Base-by-base conservation (phyloP, 768 basidiomycete species). In the Suillus subluteus region DNA sequence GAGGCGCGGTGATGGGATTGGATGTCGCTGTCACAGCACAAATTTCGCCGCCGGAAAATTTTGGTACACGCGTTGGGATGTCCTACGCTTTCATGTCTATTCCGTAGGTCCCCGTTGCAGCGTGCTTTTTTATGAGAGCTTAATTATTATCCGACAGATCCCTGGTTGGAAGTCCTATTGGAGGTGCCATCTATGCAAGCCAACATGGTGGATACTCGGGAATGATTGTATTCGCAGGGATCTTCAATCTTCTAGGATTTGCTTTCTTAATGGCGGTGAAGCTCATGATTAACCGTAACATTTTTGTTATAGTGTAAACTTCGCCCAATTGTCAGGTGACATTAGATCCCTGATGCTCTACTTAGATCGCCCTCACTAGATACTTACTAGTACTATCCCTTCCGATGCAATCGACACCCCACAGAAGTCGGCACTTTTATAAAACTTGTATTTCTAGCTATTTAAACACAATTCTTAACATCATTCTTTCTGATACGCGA, bases 31-130 rank as follows among this genome's bases (percentile, higher is more conserved):
- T 52, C n/a, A 58, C 54, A 52, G 48, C 63, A 12, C 56, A 64
- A 41, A 64, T 64, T 11, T 64, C 63, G 4, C 56, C 32, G 12
- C 50, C 54, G 6, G 63, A 64, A 30, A 48, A 64, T 35, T 61
- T 64, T 40, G 63, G 63, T 16, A 38, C 52, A 4, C 63, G 63
- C 12, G 52, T 64, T 35, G 63, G 63, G 35, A 64, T 64, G 63
- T 40, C 63, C 7, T 64, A 64, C 63, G 41, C 50, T 23, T 58
- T 64, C 7, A 32, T 58, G 52, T 64, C 63, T 18, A 15, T 64
- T 26, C 63, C 52, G 63, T 64, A 41, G 7, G 63, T 62, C 18
- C 16, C 30, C n/a, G 18, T 55, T 12, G 18, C 32, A 11, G 30
- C 32, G 4, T 12, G 30, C 18, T 32, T 55, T 55, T 21, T 55